Evolutionary conservation across 306 rosid species (phyloP).

Genomic region (Senna siamea): DNA sequence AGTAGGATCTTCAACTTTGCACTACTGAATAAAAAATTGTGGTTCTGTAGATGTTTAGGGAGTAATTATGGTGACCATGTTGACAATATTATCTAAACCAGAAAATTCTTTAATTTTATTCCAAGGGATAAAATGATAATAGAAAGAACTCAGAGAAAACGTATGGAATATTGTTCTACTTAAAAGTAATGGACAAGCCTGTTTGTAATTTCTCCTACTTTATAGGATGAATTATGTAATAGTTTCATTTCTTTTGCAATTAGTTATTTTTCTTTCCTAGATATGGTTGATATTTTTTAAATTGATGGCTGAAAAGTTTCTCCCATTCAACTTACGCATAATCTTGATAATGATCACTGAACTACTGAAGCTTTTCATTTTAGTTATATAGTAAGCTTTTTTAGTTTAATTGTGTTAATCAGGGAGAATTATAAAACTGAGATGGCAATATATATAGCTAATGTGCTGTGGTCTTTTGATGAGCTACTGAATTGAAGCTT

Average conservation of each 20-base stretch:
- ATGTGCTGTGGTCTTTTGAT: not conserved
- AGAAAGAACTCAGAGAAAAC: not conserved
- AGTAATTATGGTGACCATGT: not conserved
- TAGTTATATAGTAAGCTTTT: constrained; percentile 19
- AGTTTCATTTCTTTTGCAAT: not conserved
- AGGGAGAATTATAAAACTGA: constrained; percentile 14
- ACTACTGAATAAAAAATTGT: not conserved
- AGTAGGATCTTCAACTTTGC: not conserved
- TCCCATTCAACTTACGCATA: constrained; percentile 14
- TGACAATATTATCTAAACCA: not conserved
- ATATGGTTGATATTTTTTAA: not conserved
- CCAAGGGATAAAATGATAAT: not conserved
- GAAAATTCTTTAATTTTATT: not conserved
- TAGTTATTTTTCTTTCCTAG: not conserved
- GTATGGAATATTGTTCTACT: not conserved
- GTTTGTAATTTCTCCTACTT: constrained; percentile 6
- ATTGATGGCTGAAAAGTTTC: not conserved
- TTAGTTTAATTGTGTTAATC: not conserved
- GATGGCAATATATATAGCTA: constrained; percentile 10
- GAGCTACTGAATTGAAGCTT: not conserved
- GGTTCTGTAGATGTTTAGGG: not conserved
- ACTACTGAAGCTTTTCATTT: not conserved
- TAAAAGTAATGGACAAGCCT: not conserved
- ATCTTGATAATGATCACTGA: constrained; percentile 6
- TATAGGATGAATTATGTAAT: not conserved